Base-by-base conservation (phyloP, 352 stramenopile genomes). In the Aphanomyces stellatus region DNA sequence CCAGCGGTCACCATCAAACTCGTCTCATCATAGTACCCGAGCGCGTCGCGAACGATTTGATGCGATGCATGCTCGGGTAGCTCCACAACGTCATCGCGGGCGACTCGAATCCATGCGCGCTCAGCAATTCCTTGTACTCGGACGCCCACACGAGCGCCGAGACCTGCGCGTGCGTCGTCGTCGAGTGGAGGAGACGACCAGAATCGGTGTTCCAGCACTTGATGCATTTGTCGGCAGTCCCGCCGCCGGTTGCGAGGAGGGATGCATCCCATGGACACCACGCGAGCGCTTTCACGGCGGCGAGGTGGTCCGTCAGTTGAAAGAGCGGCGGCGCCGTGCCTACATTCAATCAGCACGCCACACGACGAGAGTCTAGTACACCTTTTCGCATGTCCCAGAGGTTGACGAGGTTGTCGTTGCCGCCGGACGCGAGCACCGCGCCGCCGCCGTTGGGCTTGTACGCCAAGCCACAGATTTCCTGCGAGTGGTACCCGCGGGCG, bases 401-500 rank as follows among this genome's bases (percentile, higher is more conserved):
- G 19, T 46, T 51, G 17, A 64, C 55, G 19, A 64, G 17, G n/a
- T 64, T 64, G 55, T 64, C 55, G 55, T 64, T 64, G n/a, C 35
- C 37, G 11, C 55, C 55, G 15, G 55, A 64, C 7, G 55, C 55
- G 11, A 64, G n/a, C 10, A 13, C 10, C 19, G 37, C 25, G 3
- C 55, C 55, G 28, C 43, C 24, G 40, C 33, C 22, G 10, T 31
- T 28, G n/a, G n/a, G n/a, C n/a, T n/a, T n/a, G 19, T 35, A 46
- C 6, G 55, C 35, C 2, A 64, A 34, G 11, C 55, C 55, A 30
- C 55, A 64, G 2, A 64, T 35, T 33, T 49, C 55, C 34, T 64
- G 55, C 2, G 33, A 27, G 37, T 64, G 55, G n/a, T n/a, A n/a
- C 28, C 49, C 49, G n/a, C 30, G 22, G 22, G 37, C 17, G 4